Conservation (phyloP, 306 rosid species). For the Delonix regia region DNA sequence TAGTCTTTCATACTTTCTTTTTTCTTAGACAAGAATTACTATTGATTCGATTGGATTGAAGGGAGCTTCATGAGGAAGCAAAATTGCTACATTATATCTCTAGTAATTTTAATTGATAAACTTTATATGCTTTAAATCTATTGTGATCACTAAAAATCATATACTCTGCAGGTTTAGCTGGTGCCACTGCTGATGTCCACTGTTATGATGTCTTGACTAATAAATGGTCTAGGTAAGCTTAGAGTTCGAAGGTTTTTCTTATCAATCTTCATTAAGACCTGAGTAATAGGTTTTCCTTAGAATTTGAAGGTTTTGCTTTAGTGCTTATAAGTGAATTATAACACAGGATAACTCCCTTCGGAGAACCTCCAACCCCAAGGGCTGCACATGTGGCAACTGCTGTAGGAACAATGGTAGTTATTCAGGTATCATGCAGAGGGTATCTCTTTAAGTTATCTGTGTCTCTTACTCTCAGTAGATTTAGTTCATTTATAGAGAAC, state of each 20-base stretch:
- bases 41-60: constrained; percentile 19
- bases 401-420: constrained; percentile 99
- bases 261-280: constrained; percentile 14
- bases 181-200: constrained; percentile 99
- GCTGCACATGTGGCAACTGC: constrained; percentile 99
- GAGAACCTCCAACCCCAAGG: constrained; percentile 98
- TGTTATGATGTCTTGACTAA: constrained; percentile 92
- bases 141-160: constrained; percentile 37
- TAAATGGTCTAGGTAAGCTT: constrained; percentile 96
- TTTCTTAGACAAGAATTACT: constrained; percentile 26
- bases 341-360: constrained; percentile 87
- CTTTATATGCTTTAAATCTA: constrained; percentile 33
- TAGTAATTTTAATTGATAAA: constrained; percentile 6
- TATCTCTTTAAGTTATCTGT: constrained; percentile 22
- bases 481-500: constrained; percentile 31
- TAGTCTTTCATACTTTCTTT: constrained; percentile 9
- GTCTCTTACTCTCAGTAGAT: neutral
- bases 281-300: too few species aligned
- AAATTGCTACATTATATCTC: constrained; percentile 24
- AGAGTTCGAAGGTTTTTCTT: constrained; percentile 30
- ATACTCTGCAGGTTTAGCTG: constrained; percentile 90
- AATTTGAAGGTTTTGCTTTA: too few species aligned
- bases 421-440: constrained; percentile 70
- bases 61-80: constrained; percentile 26
- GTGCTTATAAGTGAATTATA: constrained; percentile 35